phyloP scores from a whole-genome alignment of 352 stramenopile species.

The Phytophthora chlamydospora region DNA sequence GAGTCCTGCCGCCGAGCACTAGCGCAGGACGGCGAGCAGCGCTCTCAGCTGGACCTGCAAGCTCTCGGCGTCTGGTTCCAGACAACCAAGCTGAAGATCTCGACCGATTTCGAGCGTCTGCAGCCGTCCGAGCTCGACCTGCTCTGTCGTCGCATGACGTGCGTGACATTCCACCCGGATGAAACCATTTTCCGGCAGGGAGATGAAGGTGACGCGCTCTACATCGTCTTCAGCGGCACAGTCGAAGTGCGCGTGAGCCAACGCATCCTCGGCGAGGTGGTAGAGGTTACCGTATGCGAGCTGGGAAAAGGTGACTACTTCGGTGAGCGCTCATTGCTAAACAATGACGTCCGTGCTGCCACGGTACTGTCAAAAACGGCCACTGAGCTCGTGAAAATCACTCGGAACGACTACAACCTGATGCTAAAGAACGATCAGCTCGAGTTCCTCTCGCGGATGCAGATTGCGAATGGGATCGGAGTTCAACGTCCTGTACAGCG shows the following conservation, averaged over 20 bases:
- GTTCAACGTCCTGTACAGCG: slow-evolving; percentile 27
- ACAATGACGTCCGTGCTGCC: slow-evolving; percentile 61
- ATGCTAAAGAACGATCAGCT: slow-evolving; percentile 79
- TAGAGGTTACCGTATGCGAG: slow-evolving; percentile 75
- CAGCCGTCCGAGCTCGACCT: slow-evolving; percentile 65
- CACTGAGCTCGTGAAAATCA: slow-evolving; percentile 69
- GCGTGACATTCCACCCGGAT: slow-evolving; percentile 50
- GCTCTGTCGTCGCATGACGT: slow-evolving; percentile 64
- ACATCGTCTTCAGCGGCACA: slow-evolving; percentile 66
- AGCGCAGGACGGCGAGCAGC: slow-evolving; percentile 52
- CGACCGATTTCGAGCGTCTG: slow-evolving; percentile 69
- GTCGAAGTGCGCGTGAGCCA: slow-evolving; percentile 72
- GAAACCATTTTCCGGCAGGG: slow-evolving; percentile 75
- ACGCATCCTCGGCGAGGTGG: slow-evolving; percentile 59
- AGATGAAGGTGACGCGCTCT: slow-evolving; percentile 76
- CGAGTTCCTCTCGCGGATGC: slow-evolving; percentile 69
- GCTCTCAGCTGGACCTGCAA: slow-evolving; percentile 64
- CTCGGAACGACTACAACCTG: slow-evolving; percentile 71
- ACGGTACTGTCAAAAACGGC: slow-evolving; percentile 65
- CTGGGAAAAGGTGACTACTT: slow-evolving; percentile 76
- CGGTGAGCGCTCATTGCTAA: slow-evolving; percentile 68
- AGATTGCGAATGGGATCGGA: slow-evolving; percentile 49
- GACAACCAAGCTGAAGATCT: slow-evolving; percentile 78
- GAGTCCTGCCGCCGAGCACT: slow-evolving; percentile 73
- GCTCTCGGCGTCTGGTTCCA: slow-evolving; percentile 76